Evolutionary conservation across 2,329 filamentous ascomycete genomes (phyloP).

Genomic region (Colletotrichum cordylinicola): DNA sequence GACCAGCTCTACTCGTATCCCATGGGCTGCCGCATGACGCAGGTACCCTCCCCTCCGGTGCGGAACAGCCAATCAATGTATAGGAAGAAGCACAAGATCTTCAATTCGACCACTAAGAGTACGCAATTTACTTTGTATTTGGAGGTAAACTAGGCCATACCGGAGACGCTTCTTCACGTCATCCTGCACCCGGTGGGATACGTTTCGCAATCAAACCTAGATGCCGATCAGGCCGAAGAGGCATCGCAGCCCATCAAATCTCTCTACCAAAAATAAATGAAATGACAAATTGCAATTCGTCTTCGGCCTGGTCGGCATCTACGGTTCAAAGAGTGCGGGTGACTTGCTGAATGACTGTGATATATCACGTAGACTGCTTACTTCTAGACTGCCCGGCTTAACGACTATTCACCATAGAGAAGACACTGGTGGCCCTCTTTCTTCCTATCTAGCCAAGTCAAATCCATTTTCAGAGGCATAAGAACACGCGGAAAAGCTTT

Average conservation of each 20-base stretch:
- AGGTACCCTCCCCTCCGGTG: neutral
- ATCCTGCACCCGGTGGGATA: neutral
- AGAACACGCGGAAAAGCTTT: neutral
- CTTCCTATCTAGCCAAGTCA: fast-evolving
- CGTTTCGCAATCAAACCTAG: neutral
- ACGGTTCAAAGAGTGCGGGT: neutral
- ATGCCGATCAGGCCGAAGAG: neutral
- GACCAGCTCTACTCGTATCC: neutral
- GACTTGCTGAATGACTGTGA: neutral
- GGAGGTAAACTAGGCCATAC: neutral
- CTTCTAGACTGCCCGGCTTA: fast-evolving
- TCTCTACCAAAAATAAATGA: neutral
- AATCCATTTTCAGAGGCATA: neutral
- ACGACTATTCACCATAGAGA: neutral
- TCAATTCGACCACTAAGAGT: neutral
- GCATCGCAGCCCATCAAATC: fast-evolving
- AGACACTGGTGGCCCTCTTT: neutral
- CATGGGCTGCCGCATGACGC: neutral
- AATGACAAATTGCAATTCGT: neutral
- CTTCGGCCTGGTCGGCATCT: too few species aligned
- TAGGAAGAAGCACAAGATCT: neutral
- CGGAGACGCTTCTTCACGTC: neutral
- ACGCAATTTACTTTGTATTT: neutral
- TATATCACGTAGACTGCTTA: fast-evolving
- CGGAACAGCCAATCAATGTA: neutral